Evolutionary conservation across 139 green algal genomes (phyloP).

Genomic region (Ettlia oleoabundans): DNA sequence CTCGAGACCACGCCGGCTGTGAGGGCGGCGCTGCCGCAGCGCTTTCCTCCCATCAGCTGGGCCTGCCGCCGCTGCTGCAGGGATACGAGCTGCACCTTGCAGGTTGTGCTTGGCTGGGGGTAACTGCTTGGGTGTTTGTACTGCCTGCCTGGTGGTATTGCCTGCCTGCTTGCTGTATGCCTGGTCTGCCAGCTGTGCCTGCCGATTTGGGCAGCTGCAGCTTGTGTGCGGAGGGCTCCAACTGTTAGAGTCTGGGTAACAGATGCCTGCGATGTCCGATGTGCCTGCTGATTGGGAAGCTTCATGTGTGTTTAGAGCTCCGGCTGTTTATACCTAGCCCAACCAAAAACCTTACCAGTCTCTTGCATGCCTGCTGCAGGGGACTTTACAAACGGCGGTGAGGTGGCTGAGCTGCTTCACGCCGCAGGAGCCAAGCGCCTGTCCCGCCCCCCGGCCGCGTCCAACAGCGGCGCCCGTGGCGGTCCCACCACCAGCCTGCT

Average conservation of each 20-base stretch:
- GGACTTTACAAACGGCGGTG: background rate
- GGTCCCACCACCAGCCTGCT: slow-evolving; percentile 33
- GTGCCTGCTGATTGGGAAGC: no score
- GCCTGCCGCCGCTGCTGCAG: slow-evolving; percentile 33
- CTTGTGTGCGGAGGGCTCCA: background rate
- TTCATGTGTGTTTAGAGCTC: background rate
- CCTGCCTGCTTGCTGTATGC: background rate
- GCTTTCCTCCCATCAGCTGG: background rate
- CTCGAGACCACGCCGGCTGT: background rate
- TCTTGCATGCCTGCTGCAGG: background rate
- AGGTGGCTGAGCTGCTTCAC: slow-evolving; percentile 23
- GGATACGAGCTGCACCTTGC: slow-evolving; percentile 42
- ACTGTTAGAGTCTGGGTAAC: background rate
- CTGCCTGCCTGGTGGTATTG: background rate
- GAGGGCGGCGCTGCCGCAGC: slow-evolving; percentile 1
- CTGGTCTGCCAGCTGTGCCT: background rate
- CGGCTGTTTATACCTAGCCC: background rate
- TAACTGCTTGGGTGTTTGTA: background rate
- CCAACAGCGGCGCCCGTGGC: background rate
- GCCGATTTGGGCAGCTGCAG: background rate
- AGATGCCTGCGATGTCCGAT: no score
- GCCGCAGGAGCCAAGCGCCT: slow-evolving; percentile 28
- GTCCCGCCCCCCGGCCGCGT: background rate
- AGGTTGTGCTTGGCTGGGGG: slow-evolving; percentile 5
- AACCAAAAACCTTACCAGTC: background rate